Conservation (phyloP, 257 asterid species). For the Thymus mandschuricus region DNA sequence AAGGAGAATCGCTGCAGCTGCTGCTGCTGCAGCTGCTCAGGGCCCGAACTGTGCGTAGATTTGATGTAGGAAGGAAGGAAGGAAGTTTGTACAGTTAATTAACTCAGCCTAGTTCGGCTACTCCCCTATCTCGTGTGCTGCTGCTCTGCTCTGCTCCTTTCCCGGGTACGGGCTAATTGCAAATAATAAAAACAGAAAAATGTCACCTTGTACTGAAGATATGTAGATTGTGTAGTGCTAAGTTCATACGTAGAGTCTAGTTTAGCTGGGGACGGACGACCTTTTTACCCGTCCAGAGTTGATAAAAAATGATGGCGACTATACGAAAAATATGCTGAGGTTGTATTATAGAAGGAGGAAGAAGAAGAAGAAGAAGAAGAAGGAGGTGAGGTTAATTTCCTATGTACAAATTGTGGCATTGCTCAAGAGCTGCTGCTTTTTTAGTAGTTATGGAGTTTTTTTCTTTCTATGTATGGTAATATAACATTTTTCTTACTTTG, state of each 20-base stretch:
- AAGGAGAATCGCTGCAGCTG: conserved; percentile 47
- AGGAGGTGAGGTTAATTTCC: too few relatives aligned
- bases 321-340: conserved; percentile 38
- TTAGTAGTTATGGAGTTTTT: conserved; percentile 31
- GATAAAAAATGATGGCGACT: conserved; percentile 23
- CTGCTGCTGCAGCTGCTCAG: conserved; percentile 51
- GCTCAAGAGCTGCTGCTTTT: conserved; percentile 26
- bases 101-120: conserved; percentile 66
- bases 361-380: too few relatives aligned
- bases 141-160: conserved; percentile 21
- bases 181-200: conserved; percentile 34
- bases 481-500: conserved; percentile 2
- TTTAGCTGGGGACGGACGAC: conserved; percentile 38
- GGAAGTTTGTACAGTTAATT: conserved; percentile 66
- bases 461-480: conserved; percentile 27
- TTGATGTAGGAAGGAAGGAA: conserved; percentile 37
- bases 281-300: conserved; percentile 32
- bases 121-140: conserved; percentile 24
- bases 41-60: conserved; percentile 37
- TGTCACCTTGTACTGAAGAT: conserved; percentile 41
- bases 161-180: conserved; percentile 39
- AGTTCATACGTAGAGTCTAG: conserved; percentile 42
- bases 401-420: neutral
- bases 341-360: conserved; percentile 34
- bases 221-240: conserved; percentile 45